phyloP scores from a whole-genome alignment of 805 yeast genomes.

The Scheffersomyces stipitis region DNA sequence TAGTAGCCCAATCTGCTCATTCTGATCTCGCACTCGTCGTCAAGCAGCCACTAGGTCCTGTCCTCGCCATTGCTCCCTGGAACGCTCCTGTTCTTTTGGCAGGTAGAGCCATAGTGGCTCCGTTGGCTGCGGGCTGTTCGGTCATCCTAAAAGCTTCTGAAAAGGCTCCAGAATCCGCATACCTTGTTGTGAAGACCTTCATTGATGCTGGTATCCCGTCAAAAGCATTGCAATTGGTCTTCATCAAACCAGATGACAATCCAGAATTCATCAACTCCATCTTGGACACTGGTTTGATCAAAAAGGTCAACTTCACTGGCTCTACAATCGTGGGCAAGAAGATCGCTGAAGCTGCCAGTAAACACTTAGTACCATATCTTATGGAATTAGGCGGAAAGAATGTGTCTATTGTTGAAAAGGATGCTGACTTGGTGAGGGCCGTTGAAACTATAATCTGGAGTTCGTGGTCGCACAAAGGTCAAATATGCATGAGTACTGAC shows the following conservation, averaged over 20 bases:
- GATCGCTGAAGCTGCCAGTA: constrained; percentile 38
- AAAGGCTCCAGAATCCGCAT: constrained; percentile 32
- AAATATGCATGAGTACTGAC: constrained; percentile 50
- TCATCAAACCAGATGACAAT: constrained; percentile 26
- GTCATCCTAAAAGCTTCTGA: constrained; percentile 44
- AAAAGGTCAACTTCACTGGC: constrained; percentile 47
- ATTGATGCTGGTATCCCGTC: constrained; percentile 40
- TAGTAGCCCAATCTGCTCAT: neutral
- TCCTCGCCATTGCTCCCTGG: constrained; percentile 48
- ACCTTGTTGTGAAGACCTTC: constrained; percentile 32
- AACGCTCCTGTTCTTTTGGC: constrained; percentile 46
- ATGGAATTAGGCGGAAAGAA: constrained; percentile 51
- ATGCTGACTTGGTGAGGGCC: constrained; percentile 34
- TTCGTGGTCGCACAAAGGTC: constrained; percentile 46
- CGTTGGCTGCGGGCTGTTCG: constrained; percentile 50
- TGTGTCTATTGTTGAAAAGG: constrained; percentile 29
- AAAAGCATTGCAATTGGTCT: constrained; percentile 34
- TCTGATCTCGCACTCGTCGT: constrained; percentile 26
- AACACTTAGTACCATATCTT: constrained; percentile 38
- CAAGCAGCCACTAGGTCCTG: constrained; percentile 45
- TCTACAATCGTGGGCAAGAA: constrained; percentile 39
- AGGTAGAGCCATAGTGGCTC: constrained; percentile 41
- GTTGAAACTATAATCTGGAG: constrained; percentile 26
- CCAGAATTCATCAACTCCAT: constrained; percentile 21
- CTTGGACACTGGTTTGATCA: constrained; percentile 24